Base-by-base conservation (phyloP, 2,329 filamentous ascomycete genomes). In the Microdochium paspali region DNA sequence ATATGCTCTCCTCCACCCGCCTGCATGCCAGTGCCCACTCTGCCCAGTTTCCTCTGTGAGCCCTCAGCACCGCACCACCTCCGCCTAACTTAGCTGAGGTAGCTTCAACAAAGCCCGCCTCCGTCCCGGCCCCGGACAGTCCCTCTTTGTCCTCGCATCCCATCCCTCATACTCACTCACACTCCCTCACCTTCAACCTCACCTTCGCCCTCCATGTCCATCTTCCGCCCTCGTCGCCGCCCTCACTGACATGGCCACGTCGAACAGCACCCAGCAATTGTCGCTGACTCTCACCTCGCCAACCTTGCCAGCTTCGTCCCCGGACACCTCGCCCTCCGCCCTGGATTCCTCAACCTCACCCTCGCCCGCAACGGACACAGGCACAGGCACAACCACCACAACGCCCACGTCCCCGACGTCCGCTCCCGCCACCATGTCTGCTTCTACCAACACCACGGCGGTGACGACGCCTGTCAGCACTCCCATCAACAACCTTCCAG, bases 351-450 rank as follows among this genome's bases (percentile, higher is more conserved):
- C 35, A 40, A 9, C 10, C 35, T 18, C 35, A 5, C 18, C 45
- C 54, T 60, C 50, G 44, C 53, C 47, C 48, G 47, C 20, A 6
- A 7, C 35, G 35, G 35, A 40, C 13, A 15, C 35, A 9, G 18
- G 15, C 35, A 40, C 35, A 35, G 13, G 6, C 31, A 35, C 28
- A 30, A 30, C 28, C 28, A 30, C 48, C 67, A 63, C 49, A 62
- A 60, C n/a, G 48, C 44, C 57, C 55, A 18, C 50, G 51, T 46
- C 35, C 35, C 50, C 47, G 3, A 51, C 49, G 49, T 54, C 55
- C 40, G 51, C 48, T 47, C 53, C 52, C 51, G 57, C 59, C 51
- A 60, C 52, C 55, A 69, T 69, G 66, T 63, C 61, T 47, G 35
- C 25, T 53, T 21, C 50, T 51, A 48, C 51, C 56, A 28, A 30